Conservation (phyloP, 2,329 filamentous ascomycete species). For the Lasiodiplodia sp. region DNA sequence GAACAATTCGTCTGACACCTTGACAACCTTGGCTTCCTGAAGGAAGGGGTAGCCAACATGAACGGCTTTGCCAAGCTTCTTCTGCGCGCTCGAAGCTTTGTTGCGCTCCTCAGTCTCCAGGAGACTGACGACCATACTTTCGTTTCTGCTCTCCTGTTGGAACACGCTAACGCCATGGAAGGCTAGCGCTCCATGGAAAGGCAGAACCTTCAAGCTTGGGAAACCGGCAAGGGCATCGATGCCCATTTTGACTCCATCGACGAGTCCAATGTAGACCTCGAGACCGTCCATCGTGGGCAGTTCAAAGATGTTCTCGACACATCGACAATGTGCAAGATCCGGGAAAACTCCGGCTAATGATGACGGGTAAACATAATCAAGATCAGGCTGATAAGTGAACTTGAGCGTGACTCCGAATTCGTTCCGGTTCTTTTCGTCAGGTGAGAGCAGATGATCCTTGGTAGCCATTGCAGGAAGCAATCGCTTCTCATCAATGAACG, state of each 20-base stretch:
- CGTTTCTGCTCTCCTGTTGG: conserved; percentile 92
- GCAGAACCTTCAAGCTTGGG: conserved; percentile 84
- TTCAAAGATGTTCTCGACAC: conserved; percentile 95
- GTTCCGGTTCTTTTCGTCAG: conserved; percentile 82
- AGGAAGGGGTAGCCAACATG: conserved; percentile 95
- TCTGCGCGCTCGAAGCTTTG: conserved; percentile 74
- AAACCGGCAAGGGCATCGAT: conserved; percentile 89
- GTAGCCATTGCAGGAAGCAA: conserved; percentile 85
- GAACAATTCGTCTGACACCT: conserved; percentile 92
- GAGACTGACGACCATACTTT: conserved; percentile 92
- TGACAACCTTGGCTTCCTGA: conserved; percentile 88
- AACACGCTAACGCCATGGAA: conserved; percentile 95
- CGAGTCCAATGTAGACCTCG: conserved; percentile 82
- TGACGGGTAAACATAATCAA: conserved; percentile 85
- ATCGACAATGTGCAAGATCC: conserved; percentile 84
- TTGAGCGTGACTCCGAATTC: conserved; percentile 91
- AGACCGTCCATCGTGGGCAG: conserved; percentile 90
- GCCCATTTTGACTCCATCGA: conserved; percentile 84
- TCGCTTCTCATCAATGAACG: conserved; percentile 93
- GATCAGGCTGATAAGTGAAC: conserved; percentile 81
- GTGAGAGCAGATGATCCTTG: conserved; percentile 77
- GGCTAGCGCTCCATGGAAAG: conserved; percentile 80
- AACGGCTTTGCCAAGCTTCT: conserved; percentile 82
- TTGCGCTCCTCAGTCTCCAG: conserved; percentile 75
- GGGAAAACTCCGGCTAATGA: conserved; percentile 90